Conservation (phyloP, 768 basidiomycete genomes). For the Leccinum arenicola region DNA sequence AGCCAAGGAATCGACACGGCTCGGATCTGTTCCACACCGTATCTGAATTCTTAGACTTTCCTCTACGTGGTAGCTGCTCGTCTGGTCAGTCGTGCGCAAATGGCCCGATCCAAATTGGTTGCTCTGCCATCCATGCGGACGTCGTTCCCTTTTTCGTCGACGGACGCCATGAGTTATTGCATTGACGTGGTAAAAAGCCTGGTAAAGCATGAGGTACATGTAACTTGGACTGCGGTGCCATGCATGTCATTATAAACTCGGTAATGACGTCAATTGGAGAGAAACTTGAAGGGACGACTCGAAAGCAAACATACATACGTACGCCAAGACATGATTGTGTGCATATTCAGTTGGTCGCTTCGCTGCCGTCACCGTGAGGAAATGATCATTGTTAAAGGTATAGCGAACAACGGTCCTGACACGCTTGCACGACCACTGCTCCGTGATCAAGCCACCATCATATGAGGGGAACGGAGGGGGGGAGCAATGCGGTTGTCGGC, state of each 20-base stretch:
- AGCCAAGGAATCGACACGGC: background rate
- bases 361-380: background rate
- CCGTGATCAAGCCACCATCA: background rate
- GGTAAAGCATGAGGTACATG: background rate
- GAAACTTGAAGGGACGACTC: background rate
- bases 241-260: background rate
- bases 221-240: background rate
- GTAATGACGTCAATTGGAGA: background rate
- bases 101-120: background rate
- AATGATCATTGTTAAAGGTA: background rate
- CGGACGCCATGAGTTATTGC: background rate
- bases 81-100: background rate
- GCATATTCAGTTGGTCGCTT: background rate
- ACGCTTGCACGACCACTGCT: background rate
- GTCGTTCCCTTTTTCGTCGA: background rate
- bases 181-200: background rate
- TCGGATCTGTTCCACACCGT: constrained; percentile 4
- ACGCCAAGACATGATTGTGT: background rate
- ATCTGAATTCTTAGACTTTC: background rate
- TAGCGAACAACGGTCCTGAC: background rate
- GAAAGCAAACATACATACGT: background rate
- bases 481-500: background rate
- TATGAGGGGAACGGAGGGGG: background rate
- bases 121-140: background rate
- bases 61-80: background rate